A percentile compares a stretch with the other conserved stretches of the same genome.
phyloP scores from a whole-genome alignment of 2,329 filamentous ascomycete species.

The Elsinoe fawcettii region DNA sequence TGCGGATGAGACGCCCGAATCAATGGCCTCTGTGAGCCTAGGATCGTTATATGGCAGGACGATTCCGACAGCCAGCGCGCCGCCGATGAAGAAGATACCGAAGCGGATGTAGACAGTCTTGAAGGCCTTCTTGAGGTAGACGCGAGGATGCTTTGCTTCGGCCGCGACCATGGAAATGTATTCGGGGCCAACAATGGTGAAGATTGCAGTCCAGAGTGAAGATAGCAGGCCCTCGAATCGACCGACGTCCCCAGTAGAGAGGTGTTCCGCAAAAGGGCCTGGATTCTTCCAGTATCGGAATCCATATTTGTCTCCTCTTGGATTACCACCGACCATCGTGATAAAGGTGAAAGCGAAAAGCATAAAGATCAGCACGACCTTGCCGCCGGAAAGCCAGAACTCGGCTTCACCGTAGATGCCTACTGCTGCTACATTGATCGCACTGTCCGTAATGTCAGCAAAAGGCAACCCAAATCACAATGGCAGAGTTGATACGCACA shows the following conservation, averaged over 20 bases:
- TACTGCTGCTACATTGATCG: too few relatives aligned
- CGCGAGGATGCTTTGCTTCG: constrained; percentile 39
- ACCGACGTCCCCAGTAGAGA: constrained; percentile 24
- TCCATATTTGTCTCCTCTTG: constrained; percentile 31
- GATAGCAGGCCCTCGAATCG: constrained; percentile 32
- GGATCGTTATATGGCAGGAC: constrained; percentile 29
- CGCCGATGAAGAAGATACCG: constrained; percentile 41
- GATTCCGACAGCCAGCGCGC: constrained; percentile 39
- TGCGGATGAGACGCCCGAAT: constrained; percentile 19
- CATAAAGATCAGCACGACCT: constrained; percentile 35
- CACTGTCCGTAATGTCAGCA: too few relatives aligned
- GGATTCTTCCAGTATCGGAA: constrained; percentile 34
- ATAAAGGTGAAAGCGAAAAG: constrained; percentile 28
- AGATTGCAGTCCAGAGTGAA: constrained; percentile 34
- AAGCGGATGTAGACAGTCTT: constrained; percentile 43
- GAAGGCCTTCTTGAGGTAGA: constrained; percentile 41
- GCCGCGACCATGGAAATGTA: constrained; percentile 45
- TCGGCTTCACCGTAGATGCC: too few relatives aligned
- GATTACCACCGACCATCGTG: constrained; percentile 27
- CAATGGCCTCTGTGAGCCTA: constrained; percentile 22
- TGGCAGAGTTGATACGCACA: too few relatives aligned
- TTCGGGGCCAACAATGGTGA: constrained; percentile 41
- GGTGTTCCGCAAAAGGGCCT: constrained; percentile 25
- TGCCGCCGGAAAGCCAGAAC: constrained; percentile 49
- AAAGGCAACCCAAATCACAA: too few relatives aligned